Conservation (phyloP, 345 rosid species). For the Populus pruinosa region DNA sequence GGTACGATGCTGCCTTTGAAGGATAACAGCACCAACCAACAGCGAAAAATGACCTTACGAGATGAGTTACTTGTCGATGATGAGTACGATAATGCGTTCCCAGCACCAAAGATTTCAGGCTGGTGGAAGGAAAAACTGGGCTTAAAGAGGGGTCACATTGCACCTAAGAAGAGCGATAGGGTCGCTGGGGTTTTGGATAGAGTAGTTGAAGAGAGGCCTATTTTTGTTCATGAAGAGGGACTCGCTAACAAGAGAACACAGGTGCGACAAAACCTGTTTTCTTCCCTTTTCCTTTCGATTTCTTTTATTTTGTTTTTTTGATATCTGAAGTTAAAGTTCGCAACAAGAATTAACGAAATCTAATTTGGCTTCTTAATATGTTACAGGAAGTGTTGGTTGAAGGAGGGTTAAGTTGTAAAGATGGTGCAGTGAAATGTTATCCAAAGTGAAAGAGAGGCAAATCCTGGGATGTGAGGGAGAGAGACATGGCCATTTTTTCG, state of each 20-base stretch:
- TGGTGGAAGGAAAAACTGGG: slow-evolving; percentile 61
- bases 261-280: slow-evolving; percentile 14
- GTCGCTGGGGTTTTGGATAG: slow-evolving; percentile 27
- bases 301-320: not conserved
- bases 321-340: not conserved
- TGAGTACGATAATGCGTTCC: slow-evolving; percentile 27
- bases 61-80: slow-evolving; percentile 55
- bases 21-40: slow-evolving; percentile 31
- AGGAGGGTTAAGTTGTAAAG: not conserved
- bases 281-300: not conserved
- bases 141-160: slow-evolving; percentile 25
- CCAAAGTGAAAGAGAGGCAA: not conserved
- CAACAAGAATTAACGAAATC: not conserved
- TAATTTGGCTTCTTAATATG: not conserved
- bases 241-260: slow-evolving; percentile 18
- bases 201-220: slow-evolving; percentile 36
- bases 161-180: slow-evolving; percentile 24
- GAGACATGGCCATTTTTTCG: not conserved
- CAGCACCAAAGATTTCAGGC: slow-evolving; percentile 35
- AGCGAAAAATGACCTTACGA: slow-evolving; percentile 53
- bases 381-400: slow-evolving; percentile 16
- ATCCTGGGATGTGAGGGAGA: not conserved
- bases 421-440: not conserved
- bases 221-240: slow-evolving; percentile 15
- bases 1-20: slow-evolving; percentile 65